Evolutionary conservation across 768 basidiomycete species (phyloP).

Genomic region (Termitomyces sp.): DNA sequence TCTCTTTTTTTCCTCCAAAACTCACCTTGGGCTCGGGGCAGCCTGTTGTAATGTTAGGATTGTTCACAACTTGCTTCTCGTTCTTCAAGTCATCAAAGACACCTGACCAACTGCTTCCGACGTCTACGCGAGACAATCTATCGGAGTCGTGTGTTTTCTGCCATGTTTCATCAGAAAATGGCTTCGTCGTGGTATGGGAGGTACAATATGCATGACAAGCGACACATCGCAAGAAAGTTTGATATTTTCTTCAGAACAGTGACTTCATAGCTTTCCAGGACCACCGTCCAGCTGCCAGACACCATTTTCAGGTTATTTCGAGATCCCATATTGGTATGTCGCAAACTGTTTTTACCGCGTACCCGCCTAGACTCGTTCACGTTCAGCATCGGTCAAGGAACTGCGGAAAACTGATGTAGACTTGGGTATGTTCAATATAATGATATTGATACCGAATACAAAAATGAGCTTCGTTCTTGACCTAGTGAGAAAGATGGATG

Average conservation of each 20-base stretch:
- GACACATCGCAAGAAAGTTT: neutral
- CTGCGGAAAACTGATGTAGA: constrained; percentile 40
- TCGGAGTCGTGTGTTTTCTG: constrained; percentile 40
- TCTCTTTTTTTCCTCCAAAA: no score
- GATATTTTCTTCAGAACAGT: constrained; percentile 32
- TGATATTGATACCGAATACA: neutral
- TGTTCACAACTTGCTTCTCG: constrained; percentile 4
- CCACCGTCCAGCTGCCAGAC: constrained; percentile 40
- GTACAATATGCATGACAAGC: constrained; percentile 17
- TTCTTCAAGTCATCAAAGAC: constrained; percentile 4
- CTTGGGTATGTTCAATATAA: constrained; percentile 40
- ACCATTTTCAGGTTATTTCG: constrained; percentile 52
- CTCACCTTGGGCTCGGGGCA: no score
- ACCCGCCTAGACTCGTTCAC: neutral
- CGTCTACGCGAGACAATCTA: neutral
- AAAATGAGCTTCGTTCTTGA: neutral
- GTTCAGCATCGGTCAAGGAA: constrained; percentile 51
- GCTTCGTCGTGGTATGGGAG: constrained; percentile 50
- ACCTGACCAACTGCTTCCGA: neutral
- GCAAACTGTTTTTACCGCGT: neutral
- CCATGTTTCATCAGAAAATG: constrained; percentile 33
- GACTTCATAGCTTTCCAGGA: constrained; percentile 52
- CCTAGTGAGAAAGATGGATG: constrained; percentile 29
- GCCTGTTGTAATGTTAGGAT: constrained; percentile 5
- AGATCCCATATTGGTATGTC: constrained; percentile 47